Percentiles rank a stretch among this genome's conserved stretches.
Evolutionary conservation across 306 rosid genomes (phyloP).

Genomic region (Morella rubra): DNA sequence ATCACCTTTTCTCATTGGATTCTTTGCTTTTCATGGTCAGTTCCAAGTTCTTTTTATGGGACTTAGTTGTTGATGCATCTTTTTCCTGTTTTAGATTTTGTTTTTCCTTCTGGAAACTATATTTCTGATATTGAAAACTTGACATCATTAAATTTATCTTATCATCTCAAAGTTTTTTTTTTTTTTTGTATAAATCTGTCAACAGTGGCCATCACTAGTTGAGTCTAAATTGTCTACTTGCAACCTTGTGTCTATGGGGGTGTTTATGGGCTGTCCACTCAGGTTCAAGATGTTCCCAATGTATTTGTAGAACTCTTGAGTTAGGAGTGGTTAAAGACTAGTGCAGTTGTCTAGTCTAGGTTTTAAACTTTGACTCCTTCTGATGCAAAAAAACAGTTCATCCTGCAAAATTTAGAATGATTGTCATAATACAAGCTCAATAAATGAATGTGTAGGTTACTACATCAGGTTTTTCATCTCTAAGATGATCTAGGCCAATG

Average conservation of each 20-base stretch:
- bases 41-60: not conserved
- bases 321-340: not conserved
- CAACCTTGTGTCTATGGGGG: not conserved
- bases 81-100: not conserved
- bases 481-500: not conserved
- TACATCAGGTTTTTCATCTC: not conserved
- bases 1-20: not conserved
- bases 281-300: not conserved
- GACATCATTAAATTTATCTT: not conserved
- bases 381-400: not conserved
- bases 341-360: not conserved
- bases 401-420: not conserved
- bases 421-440: not conserved
- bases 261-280: not conserved
- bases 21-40: not conserved
- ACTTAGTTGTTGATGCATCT: not conserved
- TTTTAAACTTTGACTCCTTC: not conserved
- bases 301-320: not conserved
- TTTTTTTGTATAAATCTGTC: not conserved
- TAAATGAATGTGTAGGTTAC: not conserved
- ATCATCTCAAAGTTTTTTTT: not conserved
- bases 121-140: not conserved
- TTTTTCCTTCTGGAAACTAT: not conserved
- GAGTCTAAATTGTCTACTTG: not conserved
- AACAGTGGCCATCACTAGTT: not conserved